Conservation (phyloP, 2,329 filamentous ascomycete species). For the Neofusicoccum ribis region DNA sequence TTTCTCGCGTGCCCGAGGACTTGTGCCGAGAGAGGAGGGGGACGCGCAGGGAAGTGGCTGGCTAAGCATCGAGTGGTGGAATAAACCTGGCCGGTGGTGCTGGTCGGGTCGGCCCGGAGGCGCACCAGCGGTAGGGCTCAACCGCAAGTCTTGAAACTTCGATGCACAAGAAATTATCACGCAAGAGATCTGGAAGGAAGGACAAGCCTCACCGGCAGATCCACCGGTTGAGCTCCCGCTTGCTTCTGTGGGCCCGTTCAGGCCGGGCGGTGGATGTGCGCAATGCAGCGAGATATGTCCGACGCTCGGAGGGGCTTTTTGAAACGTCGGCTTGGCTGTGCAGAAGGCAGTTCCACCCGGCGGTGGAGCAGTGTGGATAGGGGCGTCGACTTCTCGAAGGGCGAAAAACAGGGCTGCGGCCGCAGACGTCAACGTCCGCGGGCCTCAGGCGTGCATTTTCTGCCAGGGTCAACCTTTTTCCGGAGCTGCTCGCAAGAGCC, state of each 20-base stretch:
- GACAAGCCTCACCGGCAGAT: neutral
- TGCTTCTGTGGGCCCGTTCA: no score
- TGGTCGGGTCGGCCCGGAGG: neutral
- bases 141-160: no score
- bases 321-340: neutral
- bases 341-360: neutral
- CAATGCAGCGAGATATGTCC: conserved; percentile 10
- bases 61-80: neutral
- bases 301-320: neutral
- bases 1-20: no score
- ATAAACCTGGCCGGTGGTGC: neutral
- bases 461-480: neutral
- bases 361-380: no score
- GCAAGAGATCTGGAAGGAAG: no score
- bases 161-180: neutral
- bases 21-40: no score
- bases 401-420: no score
- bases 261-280: neutral
- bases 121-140: no score
- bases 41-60: neutral
- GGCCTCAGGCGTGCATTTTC: neutral
- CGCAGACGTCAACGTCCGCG: neutral
- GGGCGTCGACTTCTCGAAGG: no score
- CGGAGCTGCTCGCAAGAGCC: neutral
- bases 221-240: no score